phyloP scores from a whole-genome alignment of 164 flowering plant genomes.

The Platanus orientalis region DNA sequence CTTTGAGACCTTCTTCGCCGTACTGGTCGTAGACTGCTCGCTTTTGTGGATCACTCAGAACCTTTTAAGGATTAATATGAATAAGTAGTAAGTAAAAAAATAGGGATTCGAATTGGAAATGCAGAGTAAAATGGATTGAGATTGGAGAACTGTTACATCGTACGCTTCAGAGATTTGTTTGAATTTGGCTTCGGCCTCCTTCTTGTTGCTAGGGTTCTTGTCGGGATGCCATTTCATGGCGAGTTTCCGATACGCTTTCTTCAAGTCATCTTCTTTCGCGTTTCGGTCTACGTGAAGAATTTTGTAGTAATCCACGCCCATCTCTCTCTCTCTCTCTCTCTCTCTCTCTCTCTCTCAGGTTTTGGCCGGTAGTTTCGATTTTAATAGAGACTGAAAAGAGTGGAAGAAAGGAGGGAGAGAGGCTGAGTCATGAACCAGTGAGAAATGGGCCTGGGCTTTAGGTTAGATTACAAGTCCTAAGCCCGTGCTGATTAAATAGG shows the following conservation, averaged over 20 bases:
- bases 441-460: too few relatives aligned
- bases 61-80: constrained; percentile 29
- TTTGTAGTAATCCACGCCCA: constrained; percentile 93
- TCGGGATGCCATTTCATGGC: constrained; percentile 99
- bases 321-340: constrained; percentile 20
- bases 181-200: constrained; percentile 91
- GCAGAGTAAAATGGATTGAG: neutral
- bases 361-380: neutral
- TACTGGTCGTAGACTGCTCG: constrained; percentile 80
- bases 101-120: neutral
- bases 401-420: neutral
- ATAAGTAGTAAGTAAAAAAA: neutral
- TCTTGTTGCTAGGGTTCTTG: constrained; percentile 85
- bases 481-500: too few relatives aligned
- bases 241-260: constrained; percentile 86
- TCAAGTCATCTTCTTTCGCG: constrained; percentile 85
- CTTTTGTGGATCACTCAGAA: constrained; percentile 87
- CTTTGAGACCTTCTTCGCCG: constrained; percentile 89
- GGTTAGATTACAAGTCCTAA: too few relatives aligned
- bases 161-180: constrained; percentile 94
- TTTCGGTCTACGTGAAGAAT: constrained; percentile 61
- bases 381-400: neutral
- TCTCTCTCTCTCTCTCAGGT: neutral
- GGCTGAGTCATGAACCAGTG: too few relatives aligned
- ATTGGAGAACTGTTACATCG: constrained; percentile 41